Base-by-base conservation (phyloP, 1,284 basidiomycete species). In the Tausonia pullulans region DNA sequence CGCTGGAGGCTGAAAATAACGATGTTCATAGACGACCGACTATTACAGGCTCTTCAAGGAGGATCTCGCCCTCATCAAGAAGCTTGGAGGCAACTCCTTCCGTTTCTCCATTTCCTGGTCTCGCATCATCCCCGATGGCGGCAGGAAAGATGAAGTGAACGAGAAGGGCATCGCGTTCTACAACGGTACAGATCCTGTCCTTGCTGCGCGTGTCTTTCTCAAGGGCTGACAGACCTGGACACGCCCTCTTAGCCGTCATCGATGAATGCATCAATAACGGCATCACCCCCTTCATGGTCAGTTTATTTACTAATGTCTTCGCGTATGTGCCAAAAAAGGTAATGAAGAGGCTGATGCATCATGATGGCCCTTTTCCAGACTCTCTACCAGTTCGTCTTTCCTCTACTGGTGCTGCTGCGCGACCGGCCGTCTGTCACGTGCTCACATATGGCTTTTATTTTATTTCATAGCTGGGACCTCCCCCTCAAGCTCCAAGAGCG, bases 41-140 rank as follows among this genome's bases (percentile, higher is more conserved):
- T 87, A 86, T 7, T 85, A 84, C 76, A 79, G 78, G 56, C 80
- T 79, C 63, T 88, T 82, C 82, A 80, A 81, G 68, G 83, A 87
- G 70, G 87, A 88, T 71, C 77, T 88, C 13, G 81, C 81, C 40
- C 77, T 88, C 11, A 77, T 89, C 66, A 81, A 80, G 68, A 70
- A 76, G 41, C 83, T 85, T 63, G 82, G 83, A 16, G 82, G 81
- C 59, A 84, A 82, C 65, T 77, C 83, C 0, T 79, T 78, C 71
- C 78, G 83, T n/a, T 87, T 90, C 75, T 87, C 85, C 10, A 76
- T 90, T 55, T 80, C 87, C 4, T 89, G 87, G 87, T 81, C 84
- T 7, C 79, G 87, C 48, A 80, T 89, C 68, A 85, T 88, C 62
- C 85, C 85, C 4, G 75, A 82, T 48, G 84, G 83, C 10, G 85